A percentile compares a stretch with the other conserved stretches of the same genome.
Evolutionary conservation across 2,329 filamentous ascomycete genomes (phyloP).

Genomic region (Fonsecaea multimorphosa): DNA sequence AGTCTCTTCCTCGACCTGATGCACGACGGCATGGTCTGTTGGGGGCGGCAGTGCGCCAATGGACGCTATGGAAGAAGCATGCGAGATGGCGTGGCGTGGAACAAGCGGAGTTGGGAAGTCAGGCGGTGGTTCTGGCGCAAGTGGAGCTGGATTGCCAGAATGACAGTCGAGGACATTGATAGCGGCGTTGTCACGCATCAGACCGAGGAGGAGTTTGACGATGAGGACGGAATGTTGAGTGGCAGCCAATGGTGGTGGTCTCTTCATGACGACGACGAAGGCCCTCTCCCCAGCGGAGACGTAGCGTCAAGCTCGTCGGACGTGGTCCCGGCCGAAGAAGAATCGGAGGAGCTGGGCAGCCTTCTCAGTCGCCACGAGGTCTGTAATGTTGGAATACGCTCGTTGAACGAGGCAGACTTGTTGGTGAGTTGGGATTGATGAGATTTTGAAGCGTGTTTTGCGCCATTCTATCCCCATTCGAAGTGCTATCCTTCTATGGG

Average conservation of each 20-base stretch:
- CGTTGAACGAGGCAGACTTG: conserved; percentile 23
- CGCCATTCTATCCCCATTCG: neutral
- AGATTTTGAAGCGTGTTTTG: neutral
- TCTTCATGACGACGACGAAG: conserved; percentile 23
- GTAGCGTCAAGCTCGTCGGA: neutral
- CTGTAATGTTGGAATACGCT: conserved; percentile 29
- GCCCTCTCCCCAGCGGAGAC: neutral
- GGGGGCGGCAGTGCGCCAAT: conserved; percentile 43
- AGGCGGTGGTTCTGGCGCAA: conserved; percentile 54
- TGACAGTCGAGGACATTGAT: conserved; percentile 47
- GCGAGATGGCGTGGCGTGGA: conserved; percentile 50
- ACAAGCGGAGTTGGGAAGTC: conserved; percentile 54
- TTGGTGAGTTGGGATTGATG: conserved; percentile 23
- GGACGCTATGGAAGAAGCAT: conserved; percentile 41
- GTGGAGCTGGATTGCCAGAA: conserved; percentile 47
- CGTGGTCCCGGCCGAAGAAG: neutral
- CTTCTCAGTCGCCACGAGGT: conserved; percentile 23
- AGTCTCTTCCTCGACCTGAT: conserved; percentile 48
- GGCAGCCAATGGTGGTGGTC: conserved; percentile 34
- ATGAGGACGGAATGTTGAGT: conserved; percentile 32
- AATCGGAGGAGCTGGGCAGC: conserved; percentile 26
- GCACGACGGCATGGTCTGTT: conserved; percentile 48
- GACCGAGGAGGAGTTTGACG: conserved; percentile 36
- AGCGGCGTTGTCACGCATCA: conserved; percentile 39
- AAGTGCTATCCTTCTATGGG: neutral